Evolutionary conservation across 2,329 filamentous ascomycete genomes (phyloP), one percentile per base, ranked within the genome.

Genomic region (Botrytis deweyae): DNA sequence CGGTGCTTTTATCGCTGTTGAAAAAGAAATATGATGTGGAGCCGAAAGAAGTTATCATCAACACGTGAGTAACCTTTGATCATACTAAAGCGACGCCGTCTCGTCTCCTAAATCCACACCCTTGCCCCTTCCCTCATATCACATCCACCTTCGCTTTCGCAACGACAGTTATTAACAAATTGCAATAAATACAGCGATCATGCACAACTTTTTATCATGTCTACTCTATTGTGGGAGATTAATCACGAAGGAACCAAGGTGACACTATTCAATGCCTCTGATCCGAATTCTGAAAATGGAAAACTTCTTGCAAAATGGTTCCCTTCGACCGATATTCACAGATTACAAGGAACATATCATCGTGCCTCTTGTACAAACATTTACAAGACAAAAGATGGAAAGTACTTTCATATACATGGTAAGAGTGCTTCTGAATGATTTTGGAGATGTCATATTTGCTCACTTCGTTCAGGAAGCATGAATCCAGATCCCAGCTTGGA

Each of bases 11-110:
- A 66, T 81, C 82, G 0, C 78, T 88, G 16, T 72, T 87, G 12
- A 81, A 82, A 67, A 80, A 80, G n/a, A 87, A 87, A 74, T 87
- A 88, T 74, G 79, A 79, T 0, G 40, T 83, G 6, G 79, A 82
- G 22, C 81, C 84, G 0, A 78, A 82, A 29, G 80, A 83, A 33
- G 80, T 85, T 10, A 80, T 82, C 0, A 87, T 88, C 73, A 84
- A 87, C 74, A 87, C 85, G 83, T 84, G 70, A 77, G 81, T 74
- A 64, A 18, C 44, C 44, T 46, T 46, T 46, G 44, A 46, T 46
- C 44, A 9, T 29, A 58, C 25, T 44, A 44, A 20, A 44, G 62
- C 40, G 38, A 42, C 38, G 9, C 61, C 14, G 25, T 14, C 40
- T n/a, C 14, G 12, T n/a, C 25, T 18, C 25, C 36, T 44, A 44